Conservation (phyloP, 495 filamentous ascomycete genomes). For the Aspergillus cavernicola region DNA sequence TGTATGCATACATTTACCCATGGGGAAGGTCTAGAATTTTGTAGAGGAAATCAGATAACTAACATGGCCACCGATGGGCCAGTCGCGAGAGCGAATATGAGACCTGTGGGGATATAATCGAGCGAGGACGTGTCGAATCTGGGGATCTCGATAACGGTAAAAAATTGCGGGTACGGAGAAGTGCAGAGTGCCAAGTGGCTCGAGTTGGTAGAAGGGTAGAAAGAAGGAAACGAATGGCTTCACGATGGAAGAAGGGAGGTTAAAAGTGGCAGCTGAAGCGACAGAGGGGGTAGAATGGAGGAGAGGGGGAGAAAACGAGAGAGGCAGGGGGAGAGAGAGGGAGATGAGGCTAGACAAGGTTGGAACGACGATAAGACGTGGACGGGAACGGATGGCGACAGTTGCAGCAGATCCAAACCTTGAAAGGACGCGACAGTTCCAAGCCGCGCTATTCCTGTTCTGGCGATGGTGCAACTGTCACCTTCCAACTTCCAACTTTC, state of each 20-base stretch:
- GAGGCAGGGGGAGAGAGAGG: not conserved
- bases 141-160: not conserved
- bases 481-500: not conserved
- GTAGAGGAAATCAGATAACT: conserved; percentile 17
- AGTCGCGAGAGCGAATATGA: conserved; percentile 2
- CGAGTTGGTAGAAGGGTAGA: not conserved
- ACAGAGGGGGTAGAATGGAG: not conserved
- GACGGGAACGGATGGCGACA: conserved; percentile 23
- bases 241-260: not conserved
- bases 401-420: not conserved
- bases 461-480: not conserved
- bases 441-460: conserved; percentile 9
- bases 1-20: conserved; percentile 47
- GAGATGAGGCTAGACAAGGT: conserved; percentile 7
- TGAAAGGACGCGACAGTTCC: conserved; percentile 16
- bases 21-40: conserved; percentile 25
- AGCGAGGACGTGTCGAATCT: conserved; percentile 1
- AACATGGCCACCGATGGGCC: conserved; percentile 29
- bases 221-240: conserved; percentile 11
- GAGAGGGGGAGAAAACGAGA: not conserved
- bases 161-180: not conserved
- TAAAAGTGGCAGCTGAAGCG: not conserved
- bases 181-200: not conserved
- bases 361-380: conserved; percentile 19
- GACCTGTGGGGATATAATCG: not conserved